Conservation (phyloP, 768 basidiomycete species). For the Exsudoporus frostii region DNA sequence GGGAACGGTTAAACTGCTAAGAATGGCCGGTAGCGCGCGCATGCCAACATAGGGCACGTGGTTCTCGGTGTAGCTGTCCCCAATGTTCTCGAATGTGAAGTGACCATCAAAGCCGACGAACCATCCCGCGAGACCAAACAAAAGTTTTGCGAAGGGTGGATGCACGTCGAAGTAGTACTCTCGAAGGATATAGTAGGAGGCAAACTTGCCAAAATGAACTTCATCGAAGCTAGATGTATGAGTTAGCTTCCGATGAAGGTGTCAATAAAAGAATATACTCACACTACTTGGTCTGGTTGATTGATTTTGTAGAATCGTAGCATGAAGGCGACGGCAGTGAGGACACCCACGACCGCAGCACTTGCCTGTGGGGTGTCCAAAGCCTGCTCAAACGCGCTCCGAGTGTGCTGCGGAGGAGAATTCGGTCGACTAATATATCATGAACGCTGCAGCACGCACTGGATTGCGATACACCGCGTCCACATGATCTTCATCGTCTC, state of each 20-base stretch:
- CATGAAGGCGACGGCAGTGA: conserved; percentile 77
- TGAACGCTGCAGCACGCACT: conserved; percentile 32
- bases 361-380: conserved; percentile 65
- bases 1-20: conserved; percentile 87
- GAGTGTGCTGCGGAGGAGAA: conserved; percentile 43
- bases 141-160: conserved; percentile 93
- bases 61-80: conserved; percentile 82
- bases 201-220: conserved; percentile 98
- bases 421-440: conserved; percentile 12
- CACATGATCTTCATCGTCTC: conserved; percentile 52
- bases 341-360: conserved; percentile 52
- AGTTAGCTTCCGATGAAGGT: conserved; percentile 1
- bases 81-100: conserved; percentile 93
- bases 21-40: conserved; percentile 86
- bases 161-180: conserved; percentile 99
- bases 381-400: conserved; percentile 57
- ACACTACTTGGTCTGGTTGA: conserved; percentile 94
- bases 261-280: conserved; percentile 32
- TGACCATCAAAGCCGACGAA: conserved; percentile 94
- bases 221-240: conserved; percentile 76
- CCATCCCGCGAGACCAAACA: conserved; percentile 94
- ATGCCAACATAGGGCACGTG: conserved; percentile 94
- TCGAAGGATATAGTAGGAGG: conserved; percentile 86
- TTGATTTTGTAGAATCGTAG: conserved; percentile 93
- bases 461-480: conserved; percentile 47